Conservation (phyloP, 2,329 filamentous ascomycete species). For the Amauroascus verrucosus region DNA sequence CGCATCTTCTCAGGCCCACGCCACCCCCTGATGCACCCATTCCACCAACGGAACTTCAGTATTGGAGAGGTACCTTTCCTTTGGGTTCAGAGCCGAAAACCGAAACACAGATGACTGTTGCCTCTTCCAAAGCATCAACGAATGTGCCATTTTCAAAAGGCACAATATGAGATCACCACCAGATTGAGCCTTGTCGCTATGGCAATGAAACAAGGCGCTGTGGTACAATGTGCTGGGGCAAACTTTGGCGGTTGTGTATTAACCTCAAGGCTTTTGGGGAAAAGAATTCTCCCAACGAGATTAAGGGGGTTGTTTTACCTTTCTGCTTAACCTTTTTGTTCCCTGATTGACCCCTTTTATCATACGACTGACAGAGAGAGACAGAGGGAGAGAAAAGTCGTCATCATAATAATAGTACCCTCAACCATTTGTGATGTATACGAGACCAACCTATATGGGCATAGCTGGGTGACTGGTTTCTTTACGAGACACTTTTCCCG, state of each 20-base stretch:
- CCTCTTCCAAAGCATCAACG: background rate
- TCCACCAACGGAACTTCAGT: background rate
- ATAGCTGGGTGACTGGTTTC: background rate
- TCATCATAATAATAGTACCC: too few species aligned
- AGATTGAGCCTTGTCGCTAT: background rate
- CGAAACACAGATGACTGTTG: background rate
- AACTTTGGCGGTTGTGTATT: background rate
- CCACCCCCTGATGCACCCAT: conserved; percentile 4
- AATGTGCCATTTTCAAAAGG: background rate
- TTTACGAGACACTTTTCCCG: background rate
- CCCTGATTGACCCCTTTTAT: background rate
- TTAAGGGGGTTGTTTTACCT: background rate
- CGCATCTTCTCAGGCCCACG: background rate
- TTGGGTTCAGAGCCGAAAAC: background rate
- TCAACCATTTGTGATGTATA: background rate
- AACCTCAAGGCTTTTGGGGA: too few species aligned
- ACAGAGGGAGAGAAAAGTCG: too few species aligned
- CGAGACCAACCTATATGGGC: background rate
- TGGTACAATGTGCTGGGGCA: too few species aligned
- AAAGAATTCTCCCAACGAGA: background rate
- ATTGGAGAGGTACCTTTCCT: conserved; percentile 1
- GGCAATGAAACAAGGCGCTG: background rate
- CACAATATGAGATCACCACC: background rate
- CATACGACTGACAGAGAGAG: background rate
- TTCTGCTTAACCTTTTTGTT: background rate